A percentile compares a stretch with the other conserved stretches of the same genome.
Conservation (phyloP, 163 green algal genomes). For the Coccomyxa subellipsoidea region DNA sequence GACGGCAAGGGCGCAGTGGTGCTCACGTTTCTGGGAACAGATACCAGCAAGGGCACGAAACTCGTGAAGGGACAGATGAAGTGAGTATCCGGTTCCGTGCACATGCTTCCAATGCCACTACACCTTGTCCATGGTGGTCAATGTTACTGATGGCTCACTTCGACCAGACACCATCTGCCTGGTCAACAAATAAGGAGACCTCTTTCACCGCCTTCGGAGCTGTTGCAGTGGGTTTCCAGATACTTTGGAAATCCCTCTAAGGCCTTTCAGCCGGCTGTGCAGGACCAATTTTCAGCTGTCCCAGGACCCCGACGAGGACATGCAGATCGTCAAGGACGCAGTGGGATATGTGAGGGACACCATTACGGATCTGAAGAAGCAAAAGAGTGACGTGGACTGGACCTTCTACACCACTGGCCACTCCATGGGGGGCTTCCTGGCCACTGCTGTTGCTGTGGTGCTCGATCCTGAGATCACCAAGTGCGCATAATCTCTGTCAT, state of each 20-base stretch:
- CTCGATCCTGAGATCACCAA: conserved; percentile 9
- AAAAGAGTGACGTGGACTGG: conserved; percentile 8
- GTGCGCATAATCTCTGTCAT: not conserved
- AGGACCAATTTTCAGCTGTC: conserved; percentile 13
- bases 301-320: conserved; percentile 20
- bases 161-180: not conserved
- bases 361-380: not conserved
- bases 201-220: not conserved
- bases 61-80: conserved; percentile 22
- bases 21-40: conserved; percentile 9
- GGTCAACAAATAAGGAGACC: not conserved
- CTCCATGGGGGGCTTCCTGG: conserved; percentile 17
- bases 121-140: too few relatives aligned
- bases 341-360: not conserved
- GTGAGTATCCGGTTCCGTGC: not conserved
- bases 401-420: conserved; percentile 20
- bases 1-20: conserved; percentile 11
- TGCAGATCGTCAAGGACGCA: conserved; percentile 20
- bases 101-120: not conserved
- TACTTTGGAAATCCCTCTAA: not conserved
- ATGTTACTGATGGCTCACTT: too few relatives aligned
- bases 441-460: conserved; percentile 4
- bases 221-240: too few relatives aligned
- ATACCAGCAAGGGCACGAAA: conserved; percentile 1
- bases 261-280: too few relatives aligned